Evolutionary conservation across 1,284 basidiomycete species (phyloP).

Genomic region (Pascua sp.): DNA sequence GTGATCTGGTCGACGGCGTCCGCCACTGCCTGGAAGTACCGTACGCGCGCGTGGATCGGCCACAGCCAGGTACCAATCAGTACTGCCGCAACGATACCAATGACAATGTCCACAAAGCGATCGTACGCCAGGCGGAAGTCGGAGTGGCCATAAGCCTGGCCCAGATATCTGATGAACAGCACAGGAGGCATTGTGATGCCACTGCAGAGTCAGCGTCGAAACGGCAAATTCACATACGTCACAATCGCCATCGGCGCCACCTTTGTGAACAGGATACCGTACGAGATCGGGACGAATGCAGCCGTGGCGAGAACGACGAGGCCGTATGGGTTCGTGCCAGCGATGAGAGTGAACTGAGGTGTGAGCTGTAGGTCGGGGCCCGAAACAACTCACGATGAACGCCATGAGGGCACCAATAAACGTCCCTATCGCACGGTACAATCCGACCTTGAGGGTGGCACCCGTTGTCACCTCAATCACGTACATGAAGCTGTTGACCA

Average conservation of each 20-base stretch:
- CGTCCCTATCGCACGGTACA: slow-evolving; percentile 51
- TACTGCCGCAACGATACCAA: slow-evolving; percentile 48
- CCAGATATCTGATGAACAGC: slow-evolving; percentile 49
- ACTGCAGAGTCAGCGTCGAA: slow-evolving; percentile 11
- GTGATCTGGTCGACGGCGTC: slow-evolving; percentile 41
- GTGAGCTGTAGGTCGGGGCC: neutral
- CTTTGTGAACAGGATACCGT: slow-evolving; percentile 44
- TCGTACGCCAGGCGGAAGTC: slow-evolving; percentile 38
- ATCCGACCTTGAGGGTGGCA: slow-evolving; percentile 50
- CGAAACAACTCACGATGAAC: slow-evolving; percentile 41
- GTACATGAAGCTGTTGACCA: slow-evolving; percentile 50
- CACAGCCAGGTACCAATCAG: slow-evolving; percentile 43
- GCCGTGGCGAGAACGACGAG: slow-evolving; percentile 48
- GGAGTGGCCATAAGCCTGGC: slow-evolving; percentile 21
- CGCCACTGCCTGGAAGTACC: slow-evolving; percentile 45
- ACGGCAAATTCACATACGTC: slow-evolving; percentile 29
- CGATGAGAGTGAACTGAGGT: slow-evolving; percentile 45
- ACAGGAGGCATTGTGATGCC: slow-evolving; percentile 50
- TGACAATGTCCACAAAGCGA: slow-evolving; percentile 43
- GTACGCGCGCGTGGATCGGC: slow-evolving; percentile 48
- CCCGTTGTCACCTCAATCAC: slow-evolving; percentile 53
- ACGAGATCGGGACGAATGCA: slow-evolving; percentile 46
- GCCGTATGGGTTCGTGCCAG: slow-evolving; percentile 47
- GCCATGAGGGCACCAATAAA: slow-evolving; percentile 49
- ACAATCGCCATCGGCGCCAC: slow-evolving; percentile 48